Percentiles rank a stretch among this genome's conserved stretches.
phyloP scores from a whole-genome alignment of 306 rosid species.

The Mimosa pudica region DNA sequence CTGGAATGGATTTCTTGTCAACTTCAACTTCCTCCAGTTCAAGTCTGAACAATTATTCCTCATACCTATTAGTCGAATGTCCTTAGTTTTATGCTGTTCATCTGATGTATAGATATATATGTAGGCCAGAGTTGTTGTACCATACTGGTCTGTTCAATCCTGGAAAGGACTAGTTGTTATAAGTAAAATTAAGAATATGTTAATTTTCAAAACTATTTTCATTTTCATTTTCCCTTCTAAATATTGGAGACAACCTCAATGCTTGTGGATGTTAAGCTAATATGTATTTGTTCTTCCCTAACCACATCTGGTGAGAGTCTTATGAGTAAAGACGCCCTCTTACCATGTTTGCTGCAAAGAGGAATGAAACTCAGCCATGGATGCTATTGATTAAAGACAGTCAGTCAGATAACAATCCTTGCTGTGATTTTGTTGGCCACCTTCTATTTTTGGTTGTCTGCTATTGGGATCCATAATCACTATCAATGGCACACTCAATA shows the following conservation, averaged over 20 bases:
- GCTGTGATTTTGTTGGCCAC: conserved; percentile 48
- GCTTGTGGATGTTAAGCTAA: too few relatives aligned
- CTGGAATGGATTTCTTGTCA: conserved; percentile 20
- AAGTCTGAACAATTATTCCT: not conserved
- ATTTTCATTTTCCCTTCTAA: not conserved
- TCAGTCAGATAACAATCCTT: conserved; percentile 37
- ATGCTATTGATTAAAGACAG: conserved; percentile 38
- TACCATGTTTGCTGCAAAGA: not conserved
- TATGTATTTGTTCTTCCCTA: too few relatives aligned
- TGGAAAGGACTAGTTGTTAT: not conserved
- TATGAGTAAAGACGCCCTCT: too few relatives aligned
- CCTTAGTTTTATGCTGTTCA: not conserved
- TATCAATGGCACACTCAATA: not conserved
- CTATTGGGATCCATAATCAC: conserved; percentile 32
- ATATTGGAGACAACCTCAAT: too few relatives aligned
- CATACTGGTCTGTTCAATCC: not conserved
- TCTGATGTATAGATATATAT: not conserved
- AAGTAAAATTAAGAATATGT: not conserved
- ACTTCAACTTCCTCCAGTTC: conserved; percentile 22
- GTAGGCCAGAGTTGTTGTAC: not conserved
- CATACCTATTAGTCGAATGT: not conserved
- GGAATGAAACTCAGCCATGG: conserved; percentile 12
- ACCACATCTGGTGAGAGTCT: too few relatives aligned
- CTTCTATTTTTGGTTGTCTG: conserved; percentile 26
- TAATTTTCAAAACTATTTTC: not conserved